Evolutionary conservation across 164 flowering plant species (phyloP).

Genomic region (Macadamia tetraphylla): DNA sequence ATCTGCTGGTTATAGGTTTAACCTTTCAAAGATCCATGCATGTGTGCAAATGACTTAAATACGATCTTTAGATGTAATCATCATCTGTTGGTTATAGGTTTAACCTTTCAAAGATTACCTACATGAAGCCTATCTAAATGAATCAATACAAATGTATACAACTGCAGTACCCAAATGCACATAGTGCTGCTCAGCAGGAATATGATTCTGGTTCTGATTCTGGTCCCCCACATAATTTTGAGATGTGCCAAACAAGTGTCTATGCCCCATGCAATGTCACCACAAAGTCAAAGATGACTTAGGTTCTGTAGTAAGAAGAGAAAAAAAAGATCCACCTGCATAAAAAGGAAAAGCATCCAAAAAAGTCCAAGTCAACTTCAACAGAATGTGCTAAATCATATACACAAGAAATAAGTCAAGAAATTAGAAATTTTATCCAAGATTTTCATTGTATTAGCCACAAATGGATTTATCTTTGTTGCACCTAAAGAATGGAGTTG

Average conservation of each 20-base stretch:
- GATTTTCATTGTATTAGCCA: no score
- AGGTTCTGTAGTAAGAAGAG: background rate
- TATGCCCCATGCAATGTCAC: conserved; percentile 52
- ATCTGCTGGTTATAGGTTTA: background rate
- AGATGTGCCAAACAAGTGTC: conserved; percentile 38
- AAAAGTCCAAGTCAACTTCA: background rate
- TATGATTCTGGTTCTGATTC: conserved; percentile 44
- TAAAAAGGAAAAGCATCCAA: conserved; percentile 1
- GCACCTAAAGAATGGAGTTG: no score
- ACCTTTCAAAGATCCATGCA: background rate
- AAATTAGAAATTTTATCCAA: background rate
- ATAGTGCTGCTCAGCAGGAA: conserved; percentile 38
- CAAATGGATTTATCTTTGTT: background rate
- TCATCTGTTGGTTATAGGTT: background rate
- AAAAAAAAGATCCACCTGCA: conserved; percentile 25
- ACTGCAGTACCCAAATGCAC: conserved; percentile 36
- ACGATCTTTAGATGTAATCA: background rate
- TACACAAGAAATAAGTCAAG: background rate
- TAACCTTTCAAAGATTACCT: background rate
- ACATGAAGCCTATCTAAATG: background rate
- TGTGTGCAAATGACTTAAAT: background rate
- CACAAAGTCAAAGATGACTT: background rate
- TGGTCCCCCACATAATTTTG: conserved; percentile 41
- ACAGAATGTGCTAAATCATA: background rate
- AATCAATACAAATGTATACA: background rate